Base-by-base conservation (phyloP, 768 basidiomycete genomes). In the Mycena galopus region DNA sequence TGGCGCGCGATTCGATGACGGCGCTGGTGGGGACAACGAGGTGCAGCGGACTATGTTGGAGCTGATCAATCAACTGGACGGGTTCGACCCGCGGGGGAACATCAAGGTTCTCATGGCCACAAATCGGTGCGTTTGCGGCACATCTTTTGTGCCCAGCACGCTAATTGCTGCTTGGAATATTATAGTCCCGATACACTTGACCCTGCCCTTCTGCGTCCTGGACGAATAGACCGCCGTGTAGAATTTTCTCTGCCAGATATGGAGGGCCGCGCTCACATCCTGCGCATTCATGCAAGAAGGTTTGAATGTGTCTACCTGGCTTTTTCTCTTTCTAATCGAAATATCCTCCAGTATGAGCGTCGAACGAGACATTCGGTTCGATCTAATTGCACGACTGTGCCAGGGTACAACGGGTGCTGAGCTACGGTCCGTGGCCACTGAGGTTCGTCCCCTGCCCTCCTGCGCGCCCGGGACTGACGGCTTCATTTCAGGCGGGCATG, bases 51-150 rank as follows among this genome's bases (percentile, higher is more conserved):
- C 98, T 14, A 99, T 99, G 98, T 86, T 99, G 86, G 98, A 99
- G 84, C 85, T 99, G 78, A 99, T 99, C 79, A 99, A 99, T 81
- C 98, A 99, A 82, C 85, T 99, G 81, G 97, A 99, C 78, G 98
- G 98, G 35, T 99, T 99, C 83, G 98, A 99, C 82, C 93, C 97
- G 9, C 85, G 98, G 85, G 98, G 98, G n/a, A 99, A 99, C 80
- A 99, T 99, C 84, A 99, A 99, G 82, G 97, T 99, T 25, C 88
- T 99, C 69, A 99, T 99, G 98, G 98, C 98, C 33, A 99, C 98
- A 9, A 99, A 99, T 86, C 86, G 96, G 95, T 94, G 64, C 72
- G 89, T 81, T 37, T n/a, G n/a, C n/a, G n/a, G n/a, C n/a, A n/a
- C 44, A 16, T 65, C 33, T 23, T 35, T 14, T 47, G 27, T 63